phyloP scores from a whole-genome alignment of 805 yeast species.

The Cyberlindnera amylophila region DNA sequence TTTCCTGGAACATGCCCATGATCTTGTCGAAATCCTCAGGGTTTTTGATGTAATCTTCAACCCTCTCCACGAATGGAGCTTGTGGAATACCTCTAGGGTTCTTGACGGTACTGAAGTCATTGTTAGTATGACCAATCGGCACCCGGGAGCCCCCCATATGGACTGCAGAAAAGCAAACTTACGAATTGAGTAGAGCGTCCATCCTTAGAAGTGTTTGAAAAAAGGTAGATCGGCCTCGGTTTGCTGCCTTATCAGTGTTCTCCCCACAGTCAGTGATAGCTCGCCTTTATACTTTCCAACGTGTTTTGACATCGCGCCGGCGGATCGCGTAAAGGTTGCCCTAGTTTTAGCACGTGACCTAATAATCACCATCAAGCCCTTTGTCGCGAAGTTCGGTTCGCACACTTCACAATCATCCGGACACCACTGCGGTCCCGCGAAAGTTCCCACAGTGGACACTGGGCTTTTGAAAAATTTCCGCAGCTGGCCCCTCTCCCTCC shows the following conservation, averaged over 20 bases:
- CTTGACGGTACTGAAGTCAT: slow-evolving; percentile 17
- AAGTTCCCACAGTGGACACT: background rate
- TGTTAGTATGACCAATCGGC: background rate
- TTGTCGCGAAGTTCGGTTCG: background rate
- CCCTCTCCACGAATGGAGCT: slow-evolving; percentile 88
- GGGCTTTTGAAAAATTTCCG: slow-evolving; percentile 11
- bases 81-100: slow-evolving; percentile 96
- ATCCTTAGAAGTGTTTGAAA: slow-evolving; percentile 4
- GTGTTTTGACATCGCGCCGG: background rate
- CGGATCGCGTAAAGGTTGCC: background rate
- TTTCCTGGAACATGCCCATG: slow-evolving; percentile 75
- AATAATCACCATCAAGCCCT: background rate
- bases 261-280: background rate
- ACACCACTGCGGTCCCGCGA: slow-evolving; percentile 8
- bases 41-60: slow-evolving; percentile 66
- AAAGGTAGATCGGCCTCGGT: background rate
- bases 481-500: background rate
- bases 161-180: slow-evolving; percentile 3
- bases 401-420: slow-evolving; percentile 9
- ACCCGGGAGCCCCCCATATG: too few relatives aligned
- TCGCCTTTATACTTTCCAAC: background rate
- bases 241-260: background rate
- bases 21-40: slow-evolving; percentile 67
- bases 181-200: slow-evolving; percentile 27
- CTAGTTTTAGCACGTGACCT: slow-evolving; percentile 3